Conservation (phyloP, 2,329 filamentous ascomycete species). For the Talaromyces amestolkiae region DNA sequence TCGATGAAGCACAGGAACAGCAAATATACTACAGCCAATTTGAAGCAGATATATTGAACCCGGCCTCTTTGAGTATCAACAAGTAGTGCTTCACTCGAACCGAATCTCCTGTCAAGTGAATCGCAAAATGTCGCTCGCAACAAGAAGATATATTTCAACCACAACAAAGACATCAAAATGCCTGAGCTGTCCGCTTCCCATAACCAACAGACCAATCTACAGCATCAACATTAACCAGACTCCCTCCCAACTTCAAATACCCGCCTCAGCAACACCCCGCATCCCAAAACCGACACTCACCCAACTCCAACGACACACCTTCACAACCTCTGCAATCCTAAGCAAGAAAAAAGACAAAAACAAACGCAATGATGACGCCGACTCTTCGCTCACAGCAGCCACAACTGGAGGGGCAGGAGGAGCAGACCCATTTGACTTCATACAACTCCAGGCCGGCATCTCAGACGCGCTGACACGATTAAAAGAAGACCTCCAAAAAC, state of each 20-base stretch:
- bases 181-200: neutral
- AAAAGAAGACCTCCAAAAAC: slow-evolving; percentile 60
- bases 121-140: slow-evolving; percentile 12
- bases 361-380: slow-evolving; percentile 9
- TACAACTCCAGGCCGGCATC: slow-evolving; percentile 56
- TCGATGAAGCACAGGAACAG: neutral
- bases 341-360: slow-evolving; percentile 19
- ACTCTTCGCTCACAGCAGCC: neutral
- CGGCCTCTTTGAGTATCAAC: neutral
- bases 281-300: neutral
- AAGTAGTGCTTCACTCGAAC: neutral
- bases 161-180: neutral
- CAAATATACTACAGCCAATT: neutral
- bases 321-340: slow-evolving; percentile 11
- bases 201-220: neutral
- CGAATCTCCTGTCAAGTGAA: neutral
- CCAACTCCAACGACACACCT: slow-evolving; percentile 5
- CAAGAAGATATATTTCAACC: slow-evolving; percentile 4
- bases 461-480: slow-evolving; percentile 55
- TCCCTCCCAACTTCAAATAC: neutral
- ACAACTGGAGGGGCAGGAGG: slow-evolving; percentile 32
- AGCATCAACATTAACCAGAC: neutral
- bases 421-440: slow-evolving; percentile 60
- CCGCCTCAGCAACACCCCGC: neutral
- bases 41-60: neutral